Conservation (phyloP, 2,329 filamentous ascomycete genomes). For the Fusarium sp. region DNA sequence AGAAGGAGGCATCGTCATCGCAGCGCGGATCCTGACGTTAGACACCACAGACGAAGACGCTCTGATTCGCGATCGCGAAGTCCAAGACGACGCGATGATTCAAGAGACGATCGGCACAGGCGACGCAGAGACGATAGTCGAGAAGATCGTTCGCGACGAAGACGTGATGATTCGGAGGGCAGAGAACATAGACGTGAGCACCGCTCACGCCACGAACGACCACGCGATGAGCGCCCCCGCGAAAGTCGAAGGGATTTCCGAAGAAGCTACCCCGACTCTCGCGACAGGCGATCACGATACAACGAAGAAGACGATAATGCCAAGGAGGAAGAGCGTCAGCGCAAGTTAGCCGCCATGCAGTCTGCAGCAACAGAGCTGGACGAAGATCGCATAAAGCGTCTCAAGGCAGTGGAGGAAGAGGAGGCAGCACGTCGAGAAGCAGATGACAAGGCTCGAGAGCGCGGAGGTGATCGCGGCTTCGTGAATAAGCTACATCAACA, state of each 20-base stretch:
- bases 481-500: slow-evolving; percentile 70
- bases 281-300: slow-evolving; percentile 35
- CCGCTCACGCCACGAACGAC: slow-evolving; percentile 6
- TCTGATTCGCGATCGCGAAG: slow-evolving; percentile 59
- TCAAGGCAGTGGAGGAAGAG: slow-evolving; percentile 71
- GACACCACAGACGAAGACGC: slow-evolving; percentile 53
- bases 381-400: slow-evolving; percentile 71
- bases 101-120: slow-evolving; percentile 43
- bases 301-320: slow-evolving; percentile 42
- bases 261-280: slow-evolving; percentile 33
- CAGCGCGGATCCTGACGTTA: slow-evolving; percentile 51
- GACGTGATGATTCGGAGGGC: slow-evolving; percentile 35
- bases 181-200: slow-evolving; percentile 24
- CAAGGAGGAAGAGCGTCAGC: slow-evolving; percentile 67
- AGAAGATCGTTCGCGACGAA: slow-evolving; percentile 36
- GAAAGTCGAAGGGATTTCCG: slow-evolving; percentile 40
- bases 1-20: slow-evolving; percentile 56
- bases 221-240: slow-evolving; percentile 35
- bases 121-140: slow-evolving; percentile 38
- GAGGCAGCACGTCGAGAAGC: slow-evolving; percentile 72
- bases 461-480: slow-evolving; percentile 72
- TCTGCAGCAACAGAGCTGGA: slow-evolving; percentile 75
- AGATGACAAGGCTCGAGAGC: slow-evolving; percentile 72
- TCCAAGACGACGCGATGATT: slow-evolving; percentile 47
- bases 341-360: slow-evolving; percentile 78